A percentile compares a stretch with the other conserved stretches of the same genome.
These are phyloP conservation scores for Vigna hirtella DNA, from an alignment of 306 rosid species.

Conservation along the genomic window DNA sequence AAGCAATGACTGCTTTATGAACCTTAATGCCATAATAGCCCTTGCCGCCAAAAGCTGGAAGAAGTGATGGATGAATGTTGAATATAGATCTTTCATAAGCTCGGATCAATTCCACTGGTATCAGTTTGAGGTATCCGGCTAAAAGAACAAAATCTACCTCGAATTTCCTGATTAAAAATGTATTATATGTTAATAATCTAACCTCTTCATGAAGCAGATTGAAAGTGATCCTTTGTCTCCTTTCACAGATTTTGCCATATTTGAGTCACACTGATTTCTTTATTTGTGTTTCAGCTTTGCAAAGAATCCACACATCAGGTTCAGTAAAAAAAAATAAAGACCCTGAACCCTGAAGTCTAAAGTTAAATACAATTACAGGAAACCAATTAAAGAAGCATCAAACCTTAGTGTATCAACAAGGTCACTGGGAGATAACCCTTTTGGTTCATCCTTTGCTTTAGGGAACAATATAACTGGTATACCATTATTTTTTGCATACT, in stretches of 20 bases:
- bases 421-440: constrained; percentile 65
- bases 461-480: constrained; percentile 78
- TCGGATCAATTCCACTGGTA: constrained; percentile 76
- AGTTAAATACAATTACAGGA: constrained; percentile 38
- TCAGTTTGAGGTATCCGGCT: constrained; percentile 88
- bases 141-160: constrained; percentile 84
- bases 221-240: background rate
- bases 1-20: constrained; percentile 89
- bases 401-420: constrained; percentile 77
- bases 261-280: background rate
- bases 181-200: constrained; percentile 6
- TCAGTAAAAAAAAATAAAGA: constrained; percentile 1
- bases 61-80: constrained; percentile 95
- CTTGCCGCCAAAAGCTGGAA: constrained; percentile 98
- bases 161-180: constrained; percentile 53
- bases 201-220: constrained; percentile 27
- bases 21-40: constrained; percentile 93
- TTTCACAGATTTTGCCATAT: background rate
- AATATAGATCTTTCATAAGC: constrained; percentile 75
- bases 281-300: constrained; percentile 9
- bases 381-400: constrained; percentile 34
- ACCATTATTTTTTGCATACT: constrained; percentile 73
- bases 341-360: background rate
- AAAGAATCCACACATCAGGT: background rate
- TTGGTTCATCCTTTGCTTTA: constrained; percentile 46